phyloP scores from a whole-genome alignment of 345 rosid genomes.

The Microcos paniculata region DNA sequence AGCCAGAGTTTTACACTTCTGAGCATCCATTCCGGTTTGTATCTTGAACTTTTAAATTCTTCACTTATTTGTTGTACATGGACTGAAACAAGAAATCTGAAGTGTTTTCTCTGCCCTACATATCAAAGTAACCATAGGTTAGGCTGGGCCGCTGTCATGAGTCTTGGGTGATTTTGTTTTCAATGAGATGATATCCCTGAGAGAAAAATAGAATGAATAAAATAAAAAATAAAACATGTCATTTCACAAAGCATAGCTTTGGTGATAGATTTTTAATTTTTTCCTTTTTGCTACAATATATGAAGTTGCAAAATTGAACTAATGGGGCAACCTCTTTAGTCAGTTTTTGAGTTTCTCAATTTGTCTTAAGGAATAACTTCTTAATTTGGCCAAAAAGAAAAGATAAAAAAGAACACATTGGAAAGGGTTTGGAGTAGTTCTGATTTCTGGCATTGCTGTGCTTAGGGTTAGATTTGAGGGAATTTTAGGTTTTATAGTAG shows the following conservation, averaged over 20 bases:
- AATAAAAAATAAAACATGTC: no score
- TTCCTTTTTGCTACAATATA: not conserved
- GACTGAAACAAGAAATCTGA: not conserved
- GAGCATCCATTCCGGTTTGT: slow-evolving; percentile 93
- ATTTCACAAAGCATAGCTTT: no score
- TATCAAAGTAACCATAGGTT: no score
- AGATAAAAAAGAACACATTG: not conserved
- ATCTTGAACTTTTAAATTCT: not conserved
- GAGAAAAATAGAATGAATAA: no score
- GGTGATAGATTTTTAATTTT: not conserved
- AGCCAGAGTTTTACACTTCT: slow-evolving; percentile 90
- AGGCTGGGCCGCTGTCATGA: no score
- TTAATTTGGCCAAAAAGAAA: not conserved
- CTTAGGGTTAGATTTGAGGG: not conserved
- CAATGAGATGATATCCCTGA: no score
- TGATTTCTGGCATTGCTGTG: not conserved
- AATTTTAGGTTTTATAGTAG: not conserved
- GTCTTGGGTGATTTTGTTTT: no score
- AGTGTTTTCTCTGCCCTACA: not conserved
- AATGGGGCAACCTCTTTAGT: not conserved
- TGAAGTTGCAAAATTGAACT: not conserved
- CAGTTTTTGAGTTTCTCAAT: not conserved
- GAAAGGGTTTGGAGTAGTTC: not conserved
- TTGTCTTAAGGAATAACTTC: not conserved
- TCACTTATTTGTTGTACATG: not conserved